Evolutionary conservation across 345 rosid genomes (phyloP), one percentile per base, ranked within the genome.

Genomic region (Fremontodendron californicum): DNA sequence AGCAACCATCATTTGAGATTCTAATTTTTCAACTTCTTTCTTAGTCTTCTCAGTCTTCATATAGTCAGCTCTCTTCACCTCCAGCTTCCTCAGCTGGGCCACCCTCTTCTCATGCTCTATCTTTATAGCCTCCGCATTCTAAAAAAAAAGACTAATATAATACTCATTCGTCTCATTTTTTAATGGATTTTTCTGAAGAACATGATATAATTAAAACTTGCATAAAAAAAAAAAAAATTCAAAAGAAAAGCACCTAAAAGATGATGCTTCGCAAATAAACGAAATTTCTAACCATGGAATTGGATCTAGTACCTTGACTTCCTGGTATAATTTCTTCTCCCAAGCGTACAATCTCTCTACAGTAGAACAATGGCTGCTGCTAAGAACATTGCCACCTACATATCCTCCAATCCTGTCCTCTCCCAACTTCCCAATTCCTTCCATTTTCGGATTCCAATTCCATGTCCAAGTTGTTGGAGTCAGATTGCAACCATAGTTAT

Each of bases 281-380:
- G 4, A 66, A 19, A 54, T 37, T 66, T 37, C 15, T 43, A 68
- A 25, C 18, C 21, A 27, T 46, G 73, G 51, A 25, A 23, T 48
- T 70, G 40, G 61, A 33, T 33, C 42, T 27, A 64, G 31, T 80
- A 95, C 99, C 99, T 95, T 93, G 77, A 93, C 99, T 71, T 95
- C 99, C 78, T 85, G 88, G 85, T 79, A 93, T 19, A 95, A 89
- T 77, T 93, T 95, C 90, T 93, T 93, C 89, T 93, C 99, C 99
- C 99, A 95, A 62, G 98, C 97, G 81, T 88, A 93, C 9, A 95
- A 80, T 71, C 94, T 90, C 77, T 93, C 99, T 15, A 92, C 88
- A 7, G 98, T 93, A 13, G 94, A 95, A 43, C 90, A 91, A 73
- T 95, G 99, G 82, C 97, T 83, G 15, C 75, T 70, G 18, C 80